A percentile compares a stretch with the other conserved stretches of the same genome.
Conservation (phyloP, 371 early-diverging fungal genomes). For the Mucor saturninus region DNA sequence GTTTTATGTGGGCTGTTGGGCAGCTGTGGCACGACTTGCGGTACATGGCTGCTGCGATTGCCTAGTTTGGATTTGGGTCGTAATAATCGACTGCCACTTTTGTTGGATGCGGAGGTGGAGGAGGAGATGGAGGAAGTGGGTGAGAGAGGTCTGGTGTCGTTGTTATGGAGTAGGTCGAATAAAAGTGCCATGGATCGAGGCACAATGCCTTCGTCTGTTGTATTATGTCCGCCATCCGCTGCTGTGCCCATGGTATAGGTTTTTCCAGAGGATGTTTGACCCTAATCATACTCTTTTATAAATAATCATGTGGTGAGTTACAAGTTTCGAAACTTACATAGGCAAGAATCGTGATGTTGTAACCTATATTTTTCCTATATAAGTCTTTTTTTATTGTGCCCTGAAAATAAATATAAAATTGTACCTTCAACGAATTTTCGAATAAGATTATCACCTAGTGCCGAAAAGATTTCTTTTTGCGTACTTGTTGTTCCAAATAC, state of each 20-base stretch:
- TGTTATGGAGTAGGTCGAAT: constrained; percentile 55
- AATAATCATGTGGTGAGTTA: background rate
- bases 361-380: constrained; percentile 53
- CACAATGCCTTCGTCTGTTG: constrained; percentile 78
- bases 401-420: background rate
- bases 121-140: constrained; percentile 33
- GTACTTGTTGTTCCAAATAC: constrained; percentile 39
- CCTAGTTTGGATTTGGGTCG: constrained; percentile 26
- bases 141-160: constrained; percentile 19
- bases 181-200: constrained; percentile 81
- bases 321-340: constrained; percentile 67
- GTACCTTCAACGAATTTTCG: constrained; percentile 33
- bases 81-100: constrained; percentile 13
- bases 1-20: constrained; percentile 11
- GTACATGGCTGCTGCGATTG: constrained; percentile 13
- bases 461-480: constrained; percentile 33
- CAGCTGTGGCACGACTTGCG: constrained; percentile 4
- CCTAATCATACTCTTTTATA: constrained; percentile 18
- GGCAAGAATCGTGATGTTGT: constrained; percentile 91
- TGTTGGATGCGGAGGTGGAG: constrained; percentile 23
- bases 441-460: constrained; percentile 32
- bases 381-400: background rate
- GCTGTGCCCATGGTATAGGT: constrained; percentile 97
- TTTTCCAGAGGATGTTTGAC: constrained; percentile 94
- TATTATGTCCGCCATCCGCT: constrained; percentile 56